Conservation (phyloP, 768 basidiomycete genomes). For the Hemileccinum rubropunctum region DNA sequence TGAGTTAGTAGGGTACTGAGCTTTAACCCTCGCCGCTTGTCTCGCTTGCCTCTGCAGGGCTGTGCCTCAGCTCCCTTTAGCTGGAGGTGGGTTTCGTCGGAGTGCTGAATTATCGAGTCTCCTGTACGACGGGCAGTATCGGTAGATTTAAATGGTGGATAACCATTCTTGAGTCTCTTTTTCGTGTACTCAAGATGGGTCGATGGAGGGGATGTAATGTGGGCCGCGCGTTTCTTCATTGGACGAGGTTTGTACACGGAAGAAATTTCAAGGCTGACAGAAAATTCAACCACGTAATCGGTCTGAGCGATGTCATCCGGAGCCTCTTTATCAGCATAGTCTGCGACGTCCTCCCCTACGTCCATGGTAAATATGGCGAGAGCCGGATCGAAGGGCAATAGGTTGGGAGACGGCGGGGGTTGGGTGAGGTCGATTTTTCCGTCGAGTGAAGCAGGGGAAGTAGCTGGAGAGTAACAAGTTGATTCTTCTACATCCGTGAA, state of each 20-base stretch:
- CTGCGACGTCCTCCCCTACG: constrained; percentile 34
- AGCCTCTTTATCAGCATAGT: constrained; percentile 29
- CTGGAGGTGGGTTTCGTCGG: background rate
- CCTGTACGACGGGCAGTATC: background rate
- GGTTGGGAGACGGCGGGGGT: background rate
- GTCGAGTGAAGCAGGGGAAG: constrained; percentile 7
- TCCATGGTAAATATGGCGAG: constrained; percentile 48
- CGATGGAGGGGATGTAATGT: constrained; percentile 30
- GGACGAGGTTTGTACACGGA: constrained; percentile 76
- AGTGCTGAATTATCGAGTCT: background rate
- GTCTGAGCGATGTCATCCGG: constrained; percentile 1
- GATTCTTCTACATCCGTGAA: constrained; percentile 29
- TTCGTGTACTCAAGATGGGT: constrained; percentile 7
- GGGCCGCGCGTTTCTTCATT: constrained; percentile 41
- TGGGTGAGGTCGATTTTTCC: background rate
- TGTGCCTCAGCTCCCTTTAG: constrained; percentile 19
- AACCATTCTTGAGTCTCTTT: constrained; percentile 30
- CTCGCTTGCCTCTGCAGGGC: too few species aligned
- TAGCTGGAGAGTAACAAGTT: constrained; percentile 1
- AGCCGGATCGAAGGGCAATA: constrained; percentile 30
- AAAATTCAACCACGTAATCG: constrained; percentile 22
- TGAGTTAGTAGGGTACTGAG: constrained; percentile 17
- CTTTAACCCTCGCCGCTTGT: constrained; percentile 52
- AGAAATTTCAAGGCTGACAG: constrained; percentile 62
- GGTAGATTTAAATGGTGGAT: constrained; percentile 5